phyloP scores from a whole-genome alignment of 129 eudicot genomes.

The Oenanthe sinensis region DNA sequence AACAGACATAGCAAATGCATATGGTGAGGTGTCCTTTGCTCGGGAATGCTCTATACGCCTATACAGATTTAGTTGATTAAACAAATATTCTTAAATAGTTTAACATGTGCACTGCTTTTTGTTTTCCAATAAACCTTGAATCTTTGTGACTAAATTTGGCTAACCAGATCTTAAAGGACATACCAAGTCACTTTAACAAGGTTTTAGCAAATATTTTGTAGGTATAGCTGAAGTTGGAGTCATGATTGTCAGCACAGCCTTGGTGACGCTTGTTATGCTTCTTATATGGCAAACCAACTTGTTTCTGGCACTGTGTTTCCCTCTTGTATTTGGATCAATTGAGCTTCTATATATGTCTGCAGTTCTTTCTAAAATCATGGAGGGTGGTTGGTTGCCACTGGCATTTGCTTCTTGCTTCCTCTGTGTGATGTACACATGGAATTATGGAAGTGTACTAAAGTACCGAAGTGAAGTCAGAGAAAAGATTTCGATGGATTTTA shows the following conservation, averaged over 20 bases:
- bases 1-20: conserved; percentile 87
- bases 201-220: conserved; percentile 20
- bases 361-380: conserved; percentile 65
- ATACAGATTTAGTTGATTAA: neutral
- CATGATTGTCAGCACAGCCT: conserved; percentile 75
- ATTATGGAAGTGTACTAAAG: conserved; percentile 87
- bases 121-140: neutral
- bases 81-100: neutral
- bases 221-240: conserved; percentile 98
- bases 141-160: neutral
- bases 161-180: neutral
- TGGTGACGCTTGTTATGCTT: conserved; percentile 91
- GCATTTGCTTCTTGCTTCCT: conserved; percentile 77
- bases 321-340: conserved; percentile 57
- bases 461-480: conserved; percentile 77
- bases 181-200: neutral
- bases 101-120: neutral
- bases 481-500: conserved; percentile 74
- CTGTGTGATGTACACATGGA: conserved; percentile 84
- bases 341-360: conserved; percentile 84
- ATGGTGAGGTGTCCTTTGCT: conserved; percentile 39
- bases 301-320: conserved; percentile 57
- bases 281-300: conserved; percentile 92
- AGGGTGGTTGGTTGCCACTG: conserved; percentile 96
- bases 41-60: neutral